Evolutionary conservation across 139 green algal genomes (phyloP), one percentile per base, ranked within the genome.

Genomic region (Picochlorum sp.): DNA sequence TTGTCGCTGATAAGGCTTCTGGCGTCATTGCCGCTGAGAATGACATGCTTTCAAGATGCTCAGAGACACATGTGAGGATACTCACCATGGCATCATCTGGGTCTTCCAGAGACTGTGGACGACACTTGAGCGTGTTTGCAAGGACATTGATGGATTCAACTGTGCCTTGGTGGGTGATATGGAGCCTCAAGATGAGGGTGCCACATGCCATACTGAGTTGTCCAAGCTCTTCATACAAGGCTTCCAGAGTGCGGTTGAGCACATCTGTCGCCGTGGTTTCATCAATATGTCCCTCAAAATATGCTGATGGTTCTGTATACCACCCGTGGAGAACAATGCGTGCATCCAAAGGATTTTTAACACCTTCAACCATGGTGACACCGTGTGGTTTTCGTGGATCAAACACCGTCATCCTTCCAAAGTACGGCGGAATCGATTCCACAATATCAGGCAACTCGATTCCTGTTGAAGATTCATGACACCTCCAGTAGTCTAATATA

Each of bases 291-390:
- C 83, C 83, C 57, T 62, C 50, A 49, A 86, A 89, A 49, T 87
- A 91, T 5, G 84, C 83, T 16, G 68, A 60, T 3, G 85, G 87
- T 44, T 84, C 75, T 18, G 81, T 88, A 65, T 88, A 95, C 87
- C 87, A 95, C 37, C 87, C 87, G 52, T 92, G 84, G 65, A 95
- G 70, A 57, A 92, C 87, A 13, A 95, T 67, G 13, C 87, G 71
- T 0, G 67, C 83, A 54, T 90, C 55, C 6, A 65, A 63, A 8
- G 85, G 81, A 62, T 92, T 83, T 0, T 68, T 57, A 0, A 74
- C 85, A 60, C 87, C 87, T 21, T 68, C 49, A 30, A 93, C 84
- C 37, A 66, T 62, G 4, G 73, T 59, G 49, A 91, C 87, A 11
- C 85, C 85, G 60, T 95, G 87, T 23, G 87, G 87, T 15, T 89